A percentile compares a stretch with the other conserved stretches of the same genome.
phyloP scores from a whole-genome alignment of 2,329 filamentous ascomycete genomes.

The Penicillium sp. region DNA sequence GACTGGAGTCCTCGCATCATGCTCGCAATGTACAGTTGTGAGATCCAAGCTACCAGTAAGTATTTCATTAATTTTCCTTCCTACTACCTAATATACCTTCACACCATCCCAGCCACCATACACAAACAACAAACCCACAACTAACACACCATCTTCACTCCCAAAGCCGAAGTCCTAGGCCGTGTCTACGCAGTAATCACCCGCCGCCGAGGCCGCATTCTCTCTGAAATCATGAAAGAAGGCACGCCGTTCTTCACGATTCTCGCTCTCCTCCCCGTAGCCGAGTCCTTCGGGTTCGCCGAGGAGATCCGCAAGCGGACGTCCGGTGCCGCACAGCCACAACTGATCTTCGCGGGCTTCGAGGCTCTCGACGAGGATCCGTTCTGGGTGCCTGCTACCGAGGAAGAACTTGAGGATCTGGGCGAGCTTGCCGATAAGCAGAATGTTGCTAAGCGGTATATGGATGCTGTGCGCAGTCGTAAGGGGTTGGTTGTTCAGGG shows the following conservation, averaged over 20 bases:
- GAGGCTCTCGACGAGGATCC: conserved; percentile 93
- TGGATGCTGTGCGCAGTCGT: conserved; percentile 79
- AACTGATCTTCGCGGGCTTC: conserved; percentile 90
- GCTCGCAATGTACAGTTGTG: conserved; percentile 96
- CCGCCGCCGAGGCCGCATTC: conserved; percentile 80
- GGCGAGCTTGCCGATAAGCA: conserved; percentile 90
- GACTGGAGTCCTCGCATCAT: conserved; percentile 96
- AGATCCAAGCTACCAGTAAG: conserved; percentile 89
- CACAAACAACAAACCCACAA: not conserved
- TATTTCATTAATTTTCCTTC: conserved; percentile 10
- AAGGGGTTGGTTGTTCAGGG: conserved; percentile 87
- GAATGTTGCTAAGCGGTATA: conserved; percentile 94
- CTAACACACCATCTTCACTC: conserved; percentile 18
- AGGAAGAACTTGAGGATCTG: conserved; percentile 93
- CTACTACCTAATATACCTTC: not conserved
- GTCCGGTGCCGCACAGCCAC: conserved; percentile 83
- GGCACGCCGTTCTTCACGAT: conserved; percentile 97
- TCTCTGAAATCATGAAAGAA: conserved; percentile 88
- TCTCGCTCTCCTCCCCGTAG: conserved; percentile 79
- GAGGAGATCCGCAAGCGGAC: conserved; percentile 97
- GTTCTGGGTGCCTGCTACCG: conserved; percentile 95
- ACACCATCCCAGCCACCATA: not conserved
- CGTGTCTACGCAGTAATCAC: conserved; percentile 98
- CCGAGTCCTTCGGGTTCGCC: conserved; percentile 91
- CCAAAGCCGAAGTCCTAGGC: conserved; percentile 79